These are phyloP conservation scores for Tubosaeta sp. DNA, from an alignment of 768 basidiomycete species.

Conservation along the genomic window DNA sequence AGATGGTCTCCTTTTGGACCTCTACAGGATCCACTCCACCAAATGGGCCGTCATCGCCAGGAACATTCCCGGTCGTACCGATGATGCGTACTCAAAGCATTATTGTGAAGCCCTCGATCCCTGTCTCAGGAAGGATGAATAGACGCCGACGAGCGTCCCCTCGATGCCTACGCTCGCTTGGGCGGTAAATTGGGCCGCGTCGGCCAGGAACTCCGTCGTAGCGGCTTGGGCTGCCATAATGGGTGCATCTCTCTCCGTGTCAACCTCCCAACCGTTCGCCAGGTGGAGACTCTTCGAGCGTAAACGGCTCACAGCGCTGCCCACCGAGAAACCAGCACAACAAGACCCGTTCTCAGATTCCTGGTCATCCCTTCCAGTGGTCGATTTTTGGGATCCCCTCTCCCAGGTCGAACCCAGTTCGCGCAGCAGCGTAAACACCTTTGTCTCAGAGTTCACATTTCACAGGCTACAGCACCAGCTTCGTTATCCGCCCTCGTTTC, in stretches of 20 bases:
- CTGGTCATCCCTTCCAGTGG: slow-evolving; percentile 21
- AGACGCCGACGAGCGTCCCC: slow-evolving; percentile 64
- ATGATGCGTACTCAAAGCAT: slow-evolving; percentile 87
- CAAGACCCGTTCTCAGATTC: slow-evolving; percentile 8
- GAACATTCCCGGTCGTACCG: slow-evolving; percentile 73
- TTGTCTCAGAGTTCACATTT: slow-evolving; percentile 12
- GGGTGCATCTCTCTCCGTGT: slow-evolving; percentile 41
- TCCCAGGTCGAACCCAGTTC: slow-evolving; percentile 11
- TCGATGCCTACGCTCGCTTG: slow-evolving; percentile 46
- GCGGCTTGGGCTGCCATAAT: slow-evolving; percentile 78
- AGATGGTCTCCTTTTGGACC: slow-evolving; percentile 57
- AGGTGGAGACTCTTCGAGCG: slow-evolving; percentile 74
- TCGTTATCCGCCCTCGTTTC: slow-evolving; percentile 46
- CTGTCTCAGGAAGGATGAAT: slow-evolving; percentile 68
- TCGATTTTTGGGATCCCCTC: too few species aligned
- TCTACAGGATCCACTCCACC: slow-evolving; percentile 53
- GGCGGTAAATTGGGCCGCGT: slow-evolving; percentile 75
- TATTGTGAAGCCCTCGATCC: slow-evolving; percentile 86
- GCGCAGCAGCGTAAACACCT: slow-evolving; percentile 7
- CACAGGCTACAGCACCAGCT: slow-evolving; percentile 8
- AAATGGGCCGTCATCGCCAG: slow-evolving; percentile 83
- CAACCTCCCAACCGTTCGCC: slow-evolving; percentile 7
- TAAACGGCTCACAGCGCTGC: slow-evolving; percentile 27
- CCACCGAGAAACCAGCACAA: background rate
- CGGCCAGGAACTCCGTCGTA: slow-evolving; percentile 69